A percentile compares a stretch with the other conserved stretches of the same genome.
Conservation (phyloP, 768 basidiomycete species). For the Kondoa malvinella region DNA sequence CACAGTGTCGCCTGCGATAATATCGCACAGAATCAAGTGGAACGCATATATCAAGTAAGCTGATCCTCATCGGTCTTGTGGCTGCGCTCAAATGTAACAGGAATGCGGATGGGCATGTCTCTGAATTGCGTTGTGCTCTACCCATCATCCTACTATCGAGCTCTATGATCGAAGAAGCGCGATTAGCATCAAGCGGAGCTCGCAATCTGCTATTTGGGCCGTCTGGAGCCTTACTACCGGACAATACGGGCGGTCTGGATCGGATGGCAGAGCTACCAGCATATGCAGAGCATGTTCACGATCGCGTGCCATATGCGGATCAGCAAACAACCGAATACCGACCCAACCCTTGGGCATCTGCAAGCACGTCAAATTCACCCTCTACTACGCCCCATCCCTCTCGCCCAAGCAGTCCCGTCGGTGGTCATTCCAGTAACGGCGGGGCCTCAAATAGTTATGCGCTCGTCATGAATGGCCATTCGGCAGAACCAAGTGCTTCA, state of each 20-base stretch:
- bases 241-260: slow-evolving; percentile 13
- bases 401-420: neutral
- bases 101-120: slow-evolving; percentile 80
- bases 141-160: slow-evolving; percentile 69
- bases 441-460: neutral
- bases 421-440: neutral
- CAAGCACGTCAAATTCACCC: neutral
- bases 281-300: slow-evolving; percentile 73
- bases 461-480: neutral
- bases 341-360: slow-evolving; percentile 5
- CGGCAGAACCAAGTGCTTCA: too few species aligned
- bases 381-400: neutral
- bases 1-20: slow-evolving; percentile 51
- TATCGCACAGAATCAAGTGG: slow-evolving; percentile 53
- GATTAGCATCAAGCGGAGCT: slow-evolving; percentile 52
- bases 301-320: slow-evolving; percentile 45
- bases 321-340: neutral
- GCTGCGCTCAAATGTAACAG: slow-evolving; percentile 69
- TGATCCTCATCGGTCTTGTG: slow-evolving; percentile 79
- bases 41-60: slow-evolving; percentile 41
- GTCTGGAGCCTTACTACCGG: slow-evolving; percentile 31
- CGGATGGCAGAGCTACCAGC: slow-evolving; percentile 45
- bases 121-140: slow-evolving; percentile 84
- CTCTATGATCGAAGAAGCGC: slow-evolving; percentile 56
- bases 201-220: slow-evolving; percentile 50